These are phyloP conservation scores for Blastobotrys arbuscula DNA, from an alignment of 1,139 yeast species.

Conservation along the genomic window DNA sequence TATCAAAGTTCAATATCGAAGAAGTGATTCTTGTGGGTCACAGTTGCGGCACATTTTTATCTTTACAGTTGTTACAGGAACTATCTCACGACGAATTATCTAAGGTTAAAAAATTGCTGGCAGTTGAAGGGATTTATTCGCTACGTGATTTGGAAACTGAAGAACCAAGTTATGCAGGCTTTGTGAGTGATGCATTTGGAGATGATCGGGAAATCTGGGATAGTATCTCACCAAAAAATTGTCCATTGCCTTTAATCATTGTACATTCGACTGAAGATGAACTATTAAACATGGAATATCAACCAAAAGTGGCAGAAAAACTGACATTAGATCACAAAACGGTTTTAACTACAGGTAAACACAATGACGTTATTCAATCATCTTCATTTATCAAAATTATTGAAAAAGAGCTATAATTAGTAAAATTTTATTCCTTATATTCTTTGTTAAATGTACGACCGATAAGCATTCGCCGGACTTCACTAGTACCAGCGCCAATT, in stretches of 20 bases:
- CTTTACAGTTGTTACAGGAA: slow-evolving; percentile 40
- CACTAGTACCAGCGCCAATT: slow-evolving; percentile 35
- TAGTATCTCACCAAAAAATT: slow-evolving; percentile 26
- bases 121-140: slow-evolving; percentile 52
- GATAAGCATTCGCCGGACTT: slow-evolving; percentile 32
- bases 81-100: neutral
- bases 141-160: slow-evolving; percentile 39
- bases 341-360: slow-evolving; percentile 10
- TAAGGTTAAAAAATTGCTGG: slow-evolving; percentile 25
- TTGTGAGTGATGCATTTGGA: slow-evolving; percentile 45
- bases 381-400: neutral
- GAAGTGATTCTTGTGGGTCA: slow-evolving; percentile 55
- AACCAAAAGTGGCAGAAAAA: slow-evolving; percentile 27
- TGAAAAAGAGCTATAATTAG: neutral
- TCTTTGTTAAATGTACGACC: slow-evolving; percentile 33
- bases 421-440: slow-evolving; percentile 15
- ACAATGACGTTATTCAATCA: slow-evolving; percentile 12
- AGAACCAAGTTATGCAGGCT: slow-evolving; percentile 41
- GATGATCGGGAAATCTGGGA: slow-evolving; percentile 29
- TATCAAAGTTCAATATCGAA: slow-evolving; percentile 27
- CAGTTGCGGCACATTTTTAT: slow-evolving; percentile 75
- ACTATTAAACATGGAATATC: slow-evolving; percentile 29
- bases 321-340: slow-evolving; percentile 18
- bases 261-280: slow-evolving; percentile 39
- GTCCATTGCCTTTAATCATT: slow-evolving; percentile 20